Conservation (phyloP, 2,329 filamentous ascomycete species). For the Akanthomyces lecanii region DNA sequence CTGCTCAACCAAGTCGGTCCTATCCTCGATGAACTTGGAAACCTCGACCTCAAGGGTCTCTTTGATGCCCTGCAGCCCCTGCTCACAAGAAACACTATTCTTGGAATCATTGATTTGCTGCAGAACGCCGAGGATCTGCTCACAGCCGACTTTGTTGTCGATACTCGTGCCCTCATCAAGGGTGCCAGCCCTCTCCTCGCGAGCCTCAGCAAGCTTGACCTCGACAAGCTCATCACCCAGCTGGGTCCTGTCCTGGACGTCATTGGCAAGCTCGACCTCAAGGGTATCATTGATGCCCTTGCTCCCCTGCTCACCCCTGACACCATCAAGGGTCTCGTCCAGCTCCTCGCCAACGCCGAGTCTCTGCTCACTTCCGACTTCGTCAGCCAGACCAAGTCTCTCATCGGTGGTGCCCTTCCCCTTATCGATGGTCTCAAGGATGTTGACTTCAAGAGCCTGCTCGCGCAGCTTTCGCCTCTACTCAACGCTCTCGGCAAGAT, state of each 20-base stretch:
- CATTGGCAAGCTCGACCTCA: constrained; percentile 29
- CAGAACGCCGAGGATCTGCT: constrained; percentile 30
- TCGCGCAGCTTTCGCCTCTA: constrained; percentile 28
- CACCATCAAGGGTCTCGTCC: constrained; percentile 29
- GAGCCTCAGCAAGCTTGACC: constrained; percentile 17
- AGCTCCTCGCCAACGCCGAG: constrained; percentile 29
- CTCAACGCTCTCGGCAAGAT: constrained; percentile 30
- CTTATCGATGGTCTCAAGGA: constrained; percentile 18
- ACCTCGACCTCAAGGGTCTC: constrained; percentile 29
- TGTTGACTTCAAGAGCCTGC: constrained; percentile 25
- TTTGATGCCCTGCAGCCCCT: constrained; percentile 28
- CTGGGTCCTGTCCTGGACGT: constrained; percentile 24
- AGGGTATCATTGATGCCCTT: constrained; percentile 26
- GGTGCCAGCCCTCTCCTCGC: constrained; percentile 29
- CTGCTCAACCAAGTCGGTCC: constrained; percentile 23
- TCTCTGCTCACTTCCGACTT: constrained; percentile 26
- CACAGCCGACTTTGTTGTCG: constrained; percentile 25
- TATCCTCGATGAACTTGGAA: constrained; percentile 24
- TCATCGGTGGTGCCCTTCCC: constrained; percentile 26
- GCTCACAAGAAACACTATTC: constrained; percentile 29
- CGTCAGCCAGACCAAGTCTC: constrained; percentile 26
- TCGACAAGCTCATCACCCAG: constrained; percentile 19
- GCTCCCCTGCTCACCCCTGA: constrained; percentile 27
- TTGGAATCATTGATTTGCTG: constrained; percentile 32
- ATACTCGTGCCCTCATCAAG: constrained; percentile 26